Evolutionary conservation across 257 asterid genomes (phyloP).

Genomic region (Cruciata laevipes): DNA sequence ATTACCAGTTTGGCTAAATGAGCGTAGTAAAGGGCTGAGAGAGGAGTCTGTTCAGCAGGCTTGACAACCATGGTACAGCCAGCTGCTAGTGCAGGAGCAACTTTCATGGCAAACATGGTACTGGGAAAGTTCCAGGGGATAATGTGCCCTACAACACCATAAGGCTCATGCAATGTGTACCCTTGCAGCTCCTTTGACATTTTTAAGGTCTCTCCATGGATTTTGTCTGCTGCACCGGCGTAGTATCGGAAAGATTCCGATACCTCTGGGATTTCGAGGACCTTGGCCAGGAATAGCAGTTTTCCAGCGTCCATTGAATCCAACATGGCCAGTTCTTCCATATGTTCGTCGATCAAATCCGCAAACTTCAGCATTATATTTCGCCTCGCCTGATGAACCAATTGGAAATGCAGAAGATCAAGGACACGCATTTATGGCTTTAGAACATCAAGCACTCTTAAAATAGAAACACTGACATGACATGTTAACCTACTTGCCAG

Average conservation of each 20-base stretch:
- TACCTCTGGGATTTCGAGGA: constrained; percentile 25
- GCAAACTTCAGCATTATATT: constrained; percentile 32
- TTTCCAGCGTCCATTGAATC: constrained; percentile 36
- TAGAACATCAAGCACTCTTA: neutral
- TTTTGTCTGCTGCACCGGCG: constrained; percentile 43
- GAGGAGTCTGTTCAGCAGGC: constrained; percentile 39
- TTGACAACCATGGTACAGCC: constrained; percentile 41
- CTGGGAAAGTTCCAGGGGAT: constrained; percentile 42
- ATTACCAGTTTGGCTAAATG: constrained; percentile 32
- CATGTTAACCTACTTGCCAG: too few species aligned
- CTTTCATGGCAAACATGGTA: constrained; percentile 26
- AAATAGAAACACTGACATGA: too few species aligned
- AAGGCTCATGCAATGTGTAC: constrained; percentile 36
- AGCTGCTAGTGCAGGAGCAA: constrained; percentile 34
- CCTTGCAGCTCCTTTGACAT: constrained; percentile 30
- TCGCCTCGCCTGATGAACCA: constrained; percentile 27
- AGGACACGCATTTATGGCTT: neutral
- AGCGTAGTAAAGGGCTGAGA: constrained; percentile 37
- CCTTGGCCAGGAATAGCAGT: constrained; percentile 18
- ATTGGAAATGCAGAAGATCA: neutral
- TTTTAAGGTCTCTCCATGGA: constrained; percentile 34
- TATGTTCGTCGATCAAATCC: constrained; percentile 25
- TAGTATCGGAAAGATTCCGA: constrained; percentile 24
- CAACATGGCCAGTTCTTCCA: constrained; percentile 30
- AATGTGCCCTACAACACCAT: constrained; percentile 42